A percentile compares a stretch with the other conserved stretches of the same genome.
Evolutionary conservation across 1,284 basidiomycete species (phyloP).

Genomic region (Marasmius fiardii): DNA sequence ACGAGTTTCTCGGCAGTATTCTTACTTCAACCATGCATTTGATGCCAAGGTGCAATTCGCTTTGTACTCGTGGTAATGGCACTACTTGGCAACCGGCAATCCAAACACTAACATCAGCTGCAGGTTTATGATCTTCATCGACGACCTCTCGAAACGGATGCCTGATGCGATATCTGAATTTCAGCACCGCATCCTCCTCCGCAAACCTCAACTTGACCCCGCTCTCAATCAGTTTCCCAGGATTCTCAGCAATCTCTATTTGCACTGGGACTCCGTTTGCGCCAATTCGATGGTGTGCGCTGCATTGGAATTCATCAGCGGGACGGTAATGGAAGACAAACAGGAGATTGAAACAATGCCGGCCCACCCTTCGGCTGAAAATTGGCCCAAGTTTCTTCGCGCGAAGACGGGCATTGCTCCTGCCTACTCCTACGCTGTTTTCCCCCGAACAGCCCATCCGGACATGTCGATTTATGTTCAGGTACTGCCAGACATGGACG

Average conservation of each 20-base stretch:
- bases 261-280: background rate
- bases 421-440: slow-evolving; percentile 1
- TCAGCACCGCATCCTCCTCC: background rate
- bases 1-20: background rate
- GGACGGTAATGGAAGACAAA: background rate
- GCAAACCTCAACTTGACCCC: background rate
- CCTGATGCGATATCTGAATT: background rate
- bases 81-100: background rate
- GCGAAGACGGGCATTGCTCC: slow-evolving; percentile 7
- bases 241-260: background rate
- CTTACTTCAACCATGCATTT: background rate
- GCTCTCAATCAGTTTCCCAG: background rate
- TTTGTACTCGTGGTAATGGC: background rate
- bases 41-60: background rate
- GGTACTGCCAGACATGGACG: slow-evolving; percentile 7
- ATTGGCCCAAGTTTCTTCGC: slow-evolving; percentile 9
- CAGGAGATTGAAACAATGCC: background rate
- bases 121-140: background rate
- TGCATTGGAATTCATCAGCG: background rate
- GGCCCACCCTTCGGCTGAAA: background rate
- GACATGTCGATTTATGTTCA: slow-evolving; percentile 7
- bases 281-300: background rate
- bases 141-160: background rate
- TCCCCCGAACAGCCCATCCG: slow-evolving; percentile 1
- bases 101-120: background rate